phyloP scores from a whole-genome alignment of 78 protist genomes.

The Emiliania huxleyi region DNA sequence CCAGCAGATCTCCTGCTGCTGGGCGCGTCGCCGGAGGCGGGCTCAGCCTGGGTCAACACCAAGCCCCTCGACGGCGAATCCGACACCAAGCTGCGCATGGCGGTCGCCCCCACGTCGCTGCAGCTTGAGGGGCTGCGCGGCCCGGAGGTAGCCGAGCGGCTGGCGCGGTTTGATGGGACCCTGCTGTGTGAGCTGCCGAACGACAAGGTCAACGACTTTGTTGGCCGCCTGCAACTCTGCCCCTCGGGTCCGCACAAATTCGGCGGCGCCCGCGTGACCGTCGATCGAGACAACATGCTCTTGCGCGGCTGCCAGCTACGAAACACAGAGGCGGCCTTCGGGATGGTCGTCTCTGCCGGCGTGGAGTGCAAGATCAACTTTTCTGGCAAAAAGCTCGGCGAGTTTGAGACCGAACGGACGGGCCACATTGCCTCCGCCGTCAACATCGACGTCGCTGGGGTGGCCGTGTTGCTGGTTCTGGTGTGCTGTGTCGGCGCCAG shows the following conservation, averaged over 20 bases:
- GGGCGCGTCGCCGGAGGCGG: not conserved
- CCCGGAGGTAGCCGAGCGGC: not conserved
- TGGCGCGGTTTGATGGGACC: not conserved
- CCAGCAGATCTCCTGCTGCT: not conserved
- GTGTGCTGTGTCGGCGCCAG: not conserved
- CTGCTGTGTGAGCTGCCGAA: not conserved
- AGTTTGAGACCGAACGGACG: not conserved
- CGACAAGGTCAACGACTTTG: conserved; percentile 12
- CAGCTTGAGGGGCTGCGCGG: not conserved
- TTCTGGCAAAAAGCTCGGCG: not conserved
- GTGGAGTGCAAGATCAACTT: conserved; percentile 61
- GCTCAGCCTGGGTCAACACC: not conserved
- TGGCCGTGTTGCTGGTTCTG: not conserved
- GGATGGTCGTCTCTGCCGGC: conserved; percentile 64
- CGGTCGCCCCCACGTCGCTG: not conserved
- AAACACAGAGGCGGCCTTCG: conserved; percentile 73
- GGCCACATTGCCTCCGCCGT: not conserved
- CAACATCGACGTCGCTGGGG: not conserved
- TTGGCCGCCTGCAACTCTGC: conserved; percentile 1
- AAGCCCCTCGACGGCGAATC: conserved; percentile 15
- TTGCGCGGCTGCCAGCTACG: conserved; percentile 68
- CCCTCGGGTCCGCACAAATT: not conserved
- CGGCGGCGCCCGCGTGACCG: not conserved
- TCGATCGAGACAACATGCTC: not conserved
- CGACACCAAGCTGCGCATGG: conserved; percentile 18